Conservation (phyloP, 345 rosid genomes). For the Melastoma malabathricum region DNA sequence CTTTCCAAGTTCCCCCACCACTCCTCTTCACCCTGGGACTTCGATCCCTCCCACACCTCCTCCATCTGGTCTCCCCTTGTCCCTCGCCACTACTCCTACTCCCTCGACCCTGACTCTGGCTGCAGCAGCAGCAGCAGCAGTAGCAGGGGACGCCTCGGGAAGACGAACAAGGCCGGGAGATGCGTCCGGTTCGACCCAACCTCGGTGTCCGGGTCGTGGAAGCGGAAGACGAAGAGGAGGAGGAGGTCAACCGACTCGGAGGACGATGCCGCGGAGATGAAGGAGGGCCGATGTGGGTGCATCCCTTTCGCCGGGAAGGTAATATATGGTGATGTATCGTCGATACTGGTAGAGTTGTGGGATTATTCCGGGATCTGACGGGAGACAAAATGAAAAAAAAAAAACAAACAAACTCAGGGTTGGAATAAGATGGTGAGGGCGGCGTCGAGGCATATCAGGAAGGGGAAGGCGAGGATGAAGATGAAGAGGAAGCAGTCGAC, state of each 20-base stretch:
- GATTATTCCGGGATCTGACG: no score
- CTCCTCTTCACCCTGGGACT: conserved; percentile 46
- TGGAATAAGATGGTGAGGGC: conserved; percentile 61
- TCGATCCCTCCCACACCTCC: conserved; percentile 72
- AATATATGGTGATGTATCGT: no score
- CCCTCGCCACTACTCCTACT: conserved; percentile 34
- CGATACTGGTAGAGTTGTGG: no score
- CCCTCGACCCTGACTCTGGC: conserved; percentile 17
- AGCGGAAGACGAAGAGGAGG: conserved; percentile 15
- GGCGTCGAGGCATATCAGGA: conserved; percentile 73
- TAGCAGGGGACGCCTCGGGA: no score
- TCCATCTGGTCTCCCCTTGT: conserved; percentile 88
- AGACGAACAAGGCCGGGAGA: no score
- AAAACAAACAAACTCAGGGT: conserved; percentile 43
- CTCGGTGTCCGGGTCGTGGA: conserved; percentile 13
- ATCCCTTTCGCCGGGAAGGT: conserved; percentile 16
- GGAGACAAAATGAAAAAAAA: no score
- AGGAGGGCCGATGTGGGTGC: conserved; percentile 4
- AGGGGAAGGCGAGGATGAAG: no score
- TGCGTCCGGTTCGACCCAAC: conserved; percentile 7
- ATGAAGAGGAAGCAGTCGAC: conserved; percentile 8
- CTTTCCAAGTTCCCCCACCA: conserved; percentile 75
- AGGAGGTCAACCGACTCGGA: conserved; percentile 2
- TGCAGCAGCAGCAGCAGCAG: conserved; percentile 18
- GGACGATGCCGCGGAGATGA: conserved; percentile 2